Conservation (phyloP, 306 rosid genomes). For the Lupinus albus region DNA sequence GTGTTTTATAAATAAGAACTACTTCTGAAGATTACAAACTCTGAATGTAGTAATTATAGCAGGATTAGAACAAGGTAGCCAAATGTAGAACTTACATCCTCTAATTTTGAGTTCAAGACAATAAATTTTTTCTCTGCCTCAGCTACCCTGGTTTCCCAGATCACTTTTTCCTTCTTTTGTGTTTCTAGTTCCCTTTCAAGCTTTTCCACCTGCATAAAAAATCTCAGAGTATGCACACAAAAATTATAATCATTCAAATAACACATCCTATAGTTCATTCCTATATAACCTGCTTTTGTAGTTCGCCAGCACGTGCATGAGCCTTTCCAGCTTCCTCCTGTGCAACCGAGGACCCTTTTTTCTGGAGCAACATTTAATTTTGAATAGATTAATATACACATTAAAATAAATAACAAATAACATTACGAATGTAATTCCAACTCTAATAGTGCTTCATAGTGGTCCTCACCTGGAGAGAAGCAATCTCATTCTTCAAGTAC, state of each 20-base stretch:
- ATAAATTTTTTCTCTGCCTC: constrained; percentile 60
- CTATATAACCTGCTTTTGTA: constrained; percentile 75
- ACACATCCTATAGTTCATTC: constrained; percentile 28
- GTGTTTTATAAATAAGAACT: constrained; percentile 7
- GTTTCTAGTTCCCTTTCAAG: constrained; percentile 59
- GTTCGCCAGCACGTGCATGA: constrained; percentile 82
- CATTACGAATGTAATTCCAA: too few relatives aligned
- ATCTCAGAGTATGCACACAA: constrained; percentile 27
- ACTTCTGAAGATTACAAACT: constrained; percentile 25
- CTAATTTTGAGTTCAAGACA: constrained; percentile 63
- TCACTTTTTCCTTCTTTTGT: constrained; percentile 60
- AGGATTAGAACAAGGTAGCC: constrained; percentile 7
- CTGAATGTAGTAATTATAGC: constrained; percentile 5
- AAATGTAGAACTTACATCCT: constrained; percentile 56
- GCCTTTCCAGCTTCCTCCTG: constrained; percentile 80
- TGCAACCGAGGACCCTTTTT: constrained; percentile 62
- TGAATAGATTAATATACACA: background rate
- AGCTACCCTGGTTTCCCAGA: constrained; percentile 63
- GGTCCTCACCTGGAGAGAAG: constrained; percentile 72
- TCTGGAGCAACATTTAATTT: constrained; percentile 46
- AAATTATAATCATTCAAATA: background rate
- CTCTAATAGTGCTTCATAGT: background rate
- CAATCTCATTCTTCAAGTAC: constrained; percentile 64
- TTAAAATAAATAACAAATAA: background rate
- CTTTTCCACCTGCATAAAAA: constrained; percentile 61